These are phyloP conservation scores for Pichia exigua DNA, from an alignment of 805 yeast genomes.

Conservation along the genomic window DNA sequence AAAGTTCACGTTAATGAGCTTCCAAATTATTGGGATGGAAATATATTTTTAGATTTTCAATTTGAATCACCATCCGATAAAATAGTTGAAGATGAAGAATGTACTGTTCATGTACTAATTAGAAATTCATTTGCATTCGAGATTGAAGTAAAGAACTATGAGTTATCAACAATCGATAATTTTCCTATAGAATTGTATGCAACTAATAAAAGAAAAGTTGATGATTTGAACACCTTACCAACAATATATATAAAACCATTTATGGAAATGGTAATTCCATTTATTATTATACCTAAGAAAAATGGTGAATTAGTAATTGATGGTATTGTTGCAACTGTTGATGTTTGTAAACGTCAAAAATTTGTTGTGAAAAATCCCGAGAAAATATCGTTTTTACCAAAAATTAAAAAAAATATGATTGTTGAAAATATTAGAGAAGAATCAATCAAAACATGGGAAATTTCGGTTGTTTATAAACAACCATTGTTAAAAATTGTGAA, in stretches of 20 bases:
- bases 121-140: conserved; percentile 81
- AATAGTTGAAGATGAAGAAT: conserved; percentile 55
- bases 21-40: conserved; percentile 68
- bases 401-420: conserved; percentile 5
- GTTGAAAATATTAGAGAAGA: background rate
- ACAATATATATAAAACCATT: conserved; percentile 31
- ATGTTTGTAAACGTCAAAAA: conserved; percentile 40
- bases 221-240: conserved; percentile 16
- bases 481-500: conserved; percentile 52
- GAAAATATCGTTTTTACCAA: conserved; percentile 1
- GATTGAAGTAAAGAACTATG: conserved; percentile 46
- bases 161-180: conserved; percentile 26
- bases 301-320: conserved; percentile 42
- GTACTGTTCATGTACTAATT: conserved; percentile 46
- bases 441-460: conserved; percentile 26
- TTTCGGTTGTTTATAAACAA: conserved; percentile 33
- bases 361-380: conserved; percentile 22
- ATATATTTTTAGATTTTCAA: conserved; percentile 30
- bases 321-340: conserved; percentile 45
- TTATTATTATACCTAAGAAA: conserved; percentile 41
- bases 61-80: conserved; percentile 11
- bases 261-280: conserved; percentile 30
- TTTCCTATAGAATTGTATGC: conserved; percentile 17
- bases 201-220: conserved; percentile 2
- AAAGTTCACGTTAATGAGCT: background rate